phyloP scores from a whole-genome alignment of 306 rosid genomes.

The Gillenia trifoliata region DNA sequence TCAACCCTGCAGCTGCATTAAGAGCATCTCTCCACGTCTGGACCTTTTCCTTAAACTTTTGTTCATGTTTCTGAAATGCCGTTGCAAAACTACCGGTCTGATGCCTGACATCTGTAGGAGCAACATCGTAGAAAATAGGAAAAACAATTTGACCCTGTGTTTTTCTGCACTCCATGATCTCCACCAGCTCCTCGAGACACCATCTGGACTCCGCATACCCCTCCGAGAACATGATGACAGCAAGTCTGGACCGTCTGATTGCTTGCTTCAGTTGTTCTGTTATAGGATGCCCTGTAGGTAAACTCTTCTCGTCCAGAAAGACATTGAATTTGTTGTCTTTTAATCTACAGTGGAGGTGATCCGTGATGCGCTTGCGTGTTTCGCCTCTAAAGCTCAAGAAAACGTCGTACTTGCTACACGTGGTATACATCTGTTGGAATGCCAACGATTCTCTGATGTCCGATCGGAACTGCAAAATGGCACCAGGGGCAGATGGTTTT shows the following conservation, averaged over 20 bases:
- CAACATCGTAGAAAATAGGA: no score
- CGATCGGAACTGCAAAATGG: no score
- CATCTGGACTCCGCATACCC: background rate
- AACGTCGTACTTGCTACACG: no score
- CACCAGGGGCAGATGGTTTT: no score
- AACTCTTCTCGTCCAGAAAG: background rate
- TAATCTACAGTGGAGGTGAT: background rate
- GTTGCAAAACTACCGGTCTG: rapidly evolving
- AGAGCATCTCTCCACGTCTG: background rate
- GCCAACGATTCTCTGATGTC: no score
- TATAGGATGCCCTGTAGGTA: background rate
- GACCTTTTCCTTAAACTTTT: no score
- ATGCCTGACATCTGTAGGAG: background rate
- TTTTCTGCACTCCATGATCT: background rate
- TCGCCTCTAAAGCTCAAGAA: background rate
- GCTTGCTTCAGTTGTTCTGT: background rate
- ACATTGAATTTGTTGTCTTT: background rate
- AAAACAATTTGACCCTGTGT: background rate
- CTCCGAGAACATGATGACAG: background rate
- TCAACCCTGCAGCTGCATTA: background rate
- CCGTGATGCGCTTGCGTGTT: background rate
- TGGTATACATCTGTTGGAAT: no score
- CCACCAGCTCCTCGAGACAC: background rate
- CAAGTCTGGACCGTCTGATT: background rate
- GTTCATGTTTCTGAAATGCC: background rate